Conservation (phyloP, 2,329 filamentous ascomycete species). For the Neofusicoccum kwambonambiense region DNA sequence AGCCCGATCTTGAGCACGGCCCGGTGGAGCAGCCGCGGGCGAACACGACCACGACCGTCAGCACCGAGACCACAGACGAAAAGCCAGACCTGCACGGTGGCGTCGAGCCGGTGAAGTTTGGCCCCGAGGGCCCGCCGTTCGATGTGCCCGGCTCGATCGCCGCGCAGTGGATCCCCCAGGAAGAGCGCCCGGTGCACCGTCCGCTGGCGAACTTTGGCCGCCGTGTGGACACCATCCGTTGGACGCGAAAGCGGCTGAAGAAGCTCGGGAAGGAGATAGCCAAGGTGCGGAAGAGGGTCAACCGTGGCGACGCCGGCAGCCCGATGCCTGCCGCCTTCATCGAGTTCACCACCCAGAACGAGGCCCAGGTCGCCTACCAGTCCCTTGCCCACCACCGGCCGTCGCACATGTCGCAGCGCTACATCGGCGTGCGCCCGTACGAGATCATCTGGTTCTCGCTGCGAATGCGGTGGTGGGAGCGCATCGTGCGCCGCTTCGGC, state of each 20-base stretch:
- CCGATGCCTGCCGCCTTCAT: constrained; percentile 89
- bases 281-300: constrained; percentile 78
- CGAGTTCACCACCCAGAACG: constrained; percentile 96
- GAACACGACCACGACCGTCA: background rate
- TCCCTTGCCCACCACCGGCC: constrained; percentile 86
- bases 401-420: constrained; percentile 86
- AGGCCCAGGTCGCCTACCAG: constrained; percentile 97
- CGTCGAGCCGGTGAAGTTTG: background rate
- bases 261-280: constrained; percentile 88
- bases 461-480: constrained; percentile 91
- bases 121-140: background rate
- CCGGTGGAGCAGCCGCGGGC: background rate
- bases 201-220: constrained; percentile 2
- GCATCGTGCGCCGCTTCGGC: constrained; percentile 69
- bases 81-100: background rate
- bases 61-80: background rate
- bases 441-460: constrained; percentile 98
- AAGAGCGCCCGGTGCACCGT: background rate
- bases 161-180: constrained; percentile 8
- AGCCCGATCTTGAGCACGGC: background rate
- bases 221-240: constrained; percentile 6
- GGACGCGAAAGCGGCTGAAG: constrained; percentile 9
- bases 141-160: constrained; percentile 4
- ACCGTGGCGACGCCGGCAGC: constrained; percentile 71
- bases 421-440: constrained; percentile 85